phyloP scores from a whole-genome alignment of 2,329 filamentous ascomycete species.

The Exophiala phaeomuriformis region DNA sequence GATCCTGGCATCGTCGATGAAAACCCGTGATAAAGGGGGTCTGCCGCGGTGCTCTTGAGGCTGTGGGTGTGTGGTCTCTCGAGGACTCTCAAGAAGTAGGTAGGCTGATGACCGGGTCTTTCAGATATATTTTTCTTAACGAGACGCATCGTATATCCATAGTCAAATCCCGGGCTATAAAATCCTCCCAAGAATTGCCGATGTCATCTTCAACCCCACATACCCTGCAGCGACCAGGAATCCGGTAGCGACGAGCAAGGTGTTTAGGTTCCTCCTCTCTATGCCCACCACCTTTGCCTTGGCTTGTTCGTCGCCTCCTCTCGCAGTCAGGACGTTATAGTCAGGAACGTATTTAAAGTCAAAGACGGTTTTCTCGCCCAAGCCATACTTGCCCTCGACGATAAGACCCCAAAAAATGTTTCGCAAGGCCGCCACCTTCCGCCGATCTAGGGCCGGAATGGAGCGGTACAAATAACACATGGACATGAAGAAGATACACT shows the following conservation, averaged over 20 bases:
- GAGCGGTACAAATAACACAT: constrained; percentile 40
- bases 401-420: constrained; percentile 53
- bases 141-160: too few species aligned
- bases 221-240: constrained; percentile 10
- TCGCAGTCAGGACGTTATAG: constrained; percentile 42
- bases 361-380: constrained; percentile 55
- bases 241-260: constrained; percentile 20
- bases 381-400: constrained; percentile 56
- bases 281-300: constrained; percentile 25
- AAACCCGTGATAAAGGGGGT: too few species aligned
- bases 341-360: constrained; percentile 64
- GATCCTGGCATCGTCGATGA: too few species aligned
- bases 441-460: constrained; percentile 43
- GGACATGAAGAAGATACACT: constrained; percentile 59
- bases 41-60: too few species aligned
- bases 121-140: too few species aligned
- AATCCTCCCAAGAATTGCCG: constrained; percentile 8
- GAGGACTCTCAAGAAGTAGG: too few species aligned
- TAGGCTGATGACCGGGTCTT: too few species aligned
- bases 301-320: constrained; percentile 35
- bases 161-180: not conserved
- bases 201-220: constrained; percentile 13
- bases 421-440: constrained; percentile 47
- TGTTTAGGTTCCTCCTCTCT: constrained; percentile 23
- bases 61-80: too few species aligned